Base-by-base conservation (phyloP, 257 asterid species). In the Jacaranda copaia region DNA sequence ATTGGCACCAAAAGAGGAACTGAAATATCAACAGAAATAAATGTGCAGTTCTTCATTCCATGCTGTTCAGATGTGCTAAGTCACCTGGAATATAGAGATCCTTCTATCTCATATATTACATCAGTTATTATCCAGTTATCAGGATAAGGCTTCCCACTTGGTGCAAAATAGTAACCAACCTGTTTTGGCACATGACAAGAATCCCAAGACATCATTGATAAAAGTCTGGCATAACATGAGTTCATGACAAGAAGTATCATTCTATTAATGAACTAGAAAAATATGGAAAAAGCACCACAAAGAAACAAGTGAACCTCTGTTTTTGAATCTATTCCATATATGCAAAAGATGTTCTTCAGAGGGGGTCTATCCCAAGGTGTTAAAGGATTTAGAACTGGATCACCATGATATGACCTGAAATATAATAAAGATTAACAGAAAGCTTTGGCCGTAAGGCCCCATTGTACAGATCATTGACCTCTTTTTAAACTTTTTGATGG, bases 331-430 rank as follows among this genome's bases (percentile, higher is more conserved):
- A 75, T 77, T 72, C 99, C 99, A 76, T 96, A 96, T 60, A 96
- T 96, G 84, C 99, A 96, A 79, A 91, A 96, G 62, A 96, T 93
- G 83, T 96, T 96, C 91, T 93, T 96, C 78, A 96, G 84, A 62
- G 99, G 99, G 81, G 99, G 99, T 84, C 98, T 93, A 69, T 96
- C 99, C 98, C 98, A 96, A 16, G 99, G 99, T 69, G 99, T 96
- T 70, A 96, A 86, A 81, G 99, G 99, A 88, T 96, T 96, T 80
- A 93, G 87, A 87, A 93, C 96, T 48, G 98, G 97, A 89, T 96
- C 99, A 3, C 76, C 85, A 43, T 93, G 98, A 85, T 96, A 96
- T 82, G 90, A 89, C 87, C 99, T 96, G 90, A 78, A 81, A 75
- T 77, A 82, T 20, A 80, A 62, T 35, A 53, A 59, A 77, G 73